These are phyloP conservation scores for Camellia lanceoleosa DNA, from an alignment of 148 eudicot species.

Conservation along the genomic window DNA sequence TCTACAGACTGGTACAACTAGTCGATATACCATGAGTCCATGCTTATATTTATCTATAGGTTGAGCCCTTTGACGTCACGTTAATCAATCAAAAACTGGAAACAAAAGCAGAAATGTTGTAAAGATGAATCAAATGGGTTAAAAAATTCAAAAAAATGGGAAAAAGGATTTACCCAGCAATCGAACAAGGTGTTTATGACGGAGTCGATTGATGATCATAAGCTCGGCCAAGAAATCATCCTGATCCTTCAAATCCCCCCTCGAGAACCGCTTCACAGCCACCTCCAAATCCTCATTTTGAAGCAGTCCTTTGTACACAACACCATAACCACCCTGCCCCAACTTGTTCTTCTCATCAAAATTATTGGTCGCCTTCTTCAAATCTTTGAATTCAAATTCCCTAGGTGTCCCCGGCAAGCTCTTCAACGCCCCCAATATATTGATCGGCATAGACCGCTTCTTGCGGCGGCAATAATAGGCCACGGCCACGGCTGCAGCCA, in stretches of 20 bases:
- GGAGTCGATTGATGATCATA: constrained; percentile 81
- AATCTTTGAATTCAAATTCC: constrained; percentile 70
- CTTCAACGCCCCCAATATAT: constrained; percentile 51
- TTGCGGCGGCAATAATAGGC: constrained; percentile 20
- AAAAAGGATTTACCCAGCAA: constrained; percentile 52
- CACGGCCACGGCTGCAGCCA: not conserved
- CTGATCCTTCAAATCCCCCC: constrained; percentile 65
- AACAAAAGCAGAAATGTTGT: too few species aligned
- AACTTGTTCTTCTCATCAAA: constrained; percentile 68
- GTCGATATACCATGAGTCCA: too few species aligned
- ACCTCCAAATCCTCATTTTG: constrained; percentile 47
- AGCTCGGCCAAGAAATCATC: constrained; percentile 91
- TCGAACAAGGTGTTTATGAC: constrained; percentile 78
- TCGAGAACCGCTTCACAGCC: constrained; percentile 74
- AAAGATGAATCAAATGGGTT: too few species aligned
- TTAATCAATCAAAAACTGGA: too few species aligned
- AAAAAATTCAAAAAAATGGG: not conserved
- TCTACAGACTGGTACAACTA: too few species aligned
- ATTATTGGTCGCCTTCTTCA: constrained; percentile 65
- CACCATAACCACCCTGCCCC: constrained; percentile 84
- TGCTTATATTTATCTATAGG: too few species aligned
- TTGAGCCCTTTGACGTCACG: too few species aligned
- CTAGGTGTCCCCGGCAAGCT: constrained; percentile 74
- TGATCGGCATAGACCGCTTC: constrained; percentile 25
- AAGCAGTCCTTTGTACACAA: constrained; percentile 57